Percentiles rank a stretch among this genome's conserved stretches.
Evolutionary conservation across 495 filamentous ascomycete species (phyloP).

Genomic region (Diplogelasinospora grovesii): DNA sequence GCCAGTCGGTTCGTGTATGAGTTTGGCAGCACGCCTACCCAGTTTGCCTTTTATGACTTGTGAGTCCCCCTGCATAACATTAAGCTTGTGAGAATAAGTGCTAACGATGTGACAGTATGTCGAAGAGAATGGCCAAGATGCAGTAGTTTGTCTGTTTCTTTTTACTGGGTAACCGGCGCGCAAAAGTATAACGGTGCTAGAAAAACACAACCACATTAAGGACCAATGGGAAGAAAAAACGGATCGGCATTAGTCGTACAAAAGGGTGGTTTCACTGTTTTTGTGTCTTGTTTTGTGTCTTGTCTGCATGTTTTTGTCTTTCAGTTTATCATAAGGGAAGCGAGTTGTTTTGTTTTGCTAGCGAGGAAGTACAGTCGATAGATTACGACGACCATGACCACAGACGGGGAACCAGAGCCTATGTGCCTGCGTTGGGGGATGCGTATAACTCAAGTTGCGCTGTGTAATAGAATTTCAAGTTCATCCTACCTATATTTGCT

Average conservation of each 20-base stretch:
- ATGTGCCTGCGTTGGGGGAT: too few species aligned
- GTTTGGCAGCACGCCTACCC: slow-evolving; percentile 84
- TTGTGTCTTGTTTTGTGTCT: too few species aligned
- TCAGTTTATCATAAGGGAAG: too few species aligned
- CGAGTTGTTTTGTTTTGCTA: too few species aligned
- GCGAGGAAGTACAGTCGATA: too few species aligned
- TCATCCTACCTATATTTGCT: too few species aligned
- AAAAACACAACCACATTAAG: too few species aligned
- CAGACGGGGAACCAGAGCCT: too few species aligned
- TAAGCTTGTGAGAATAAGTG: neutral
- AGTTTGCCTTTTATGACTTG: slow-evolving; percentile 99
- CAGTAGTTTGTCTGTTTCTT: slow-evolving; percentile 2
- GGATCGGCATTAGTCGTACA: neutral
- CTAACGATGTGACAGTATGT: slow-evolving; percentile 39
- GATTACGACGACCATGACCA: too few species aligned
- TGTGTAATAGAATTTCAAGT: too few species aligned
- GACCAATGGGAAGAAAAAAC: neutral
- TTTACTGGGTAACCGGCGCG: slow-evolving; percentile 1
- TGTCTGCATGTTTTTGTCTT: too few species aligned
- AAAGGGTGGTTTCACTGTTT: neutral
- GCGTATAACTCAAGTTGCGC: too few species aligned
- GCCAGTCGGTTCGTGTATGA: slow-evolving; percentile 94
- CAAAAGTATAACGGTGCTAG: slow-evolving; percentile 7
- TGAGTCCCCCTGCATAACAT: slow-evolving; percentile 43
- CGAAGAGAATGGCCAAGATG: slow-evolving; percentile 39